These are phyloP conservation scores for Trichoderma asperelloides DNA, from an alignment of 495 filamentous ascomycete species.

Conservation along the genomic window DNA sequence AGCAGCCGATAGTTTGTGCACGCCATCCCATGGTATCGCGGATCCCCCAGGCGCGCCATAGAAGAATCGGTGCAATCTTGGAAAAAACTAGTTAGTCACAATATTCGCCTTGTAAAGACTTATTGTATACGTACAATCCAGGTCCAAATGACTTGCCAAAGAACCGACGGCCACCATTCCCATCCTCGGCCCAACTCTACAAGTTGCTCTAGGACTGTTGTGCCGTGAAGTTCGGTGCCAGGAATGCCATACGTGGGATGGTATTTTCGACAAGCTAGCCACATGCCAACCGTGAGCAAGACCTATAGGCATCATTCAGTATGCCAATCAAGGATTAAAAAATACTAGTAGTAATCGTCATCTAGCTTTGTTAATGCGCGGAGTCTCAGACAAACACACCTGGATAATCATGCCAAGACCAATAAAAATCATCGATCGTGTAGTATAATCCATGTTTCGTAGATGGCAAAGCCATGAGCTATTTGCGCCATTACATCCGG, in stretches of 20 bases:
- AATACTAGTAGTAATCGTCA: neutral
- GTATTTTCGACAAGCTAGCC: constrained; percentile 49
- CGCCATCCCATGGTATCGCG: constrained; percentile 53
- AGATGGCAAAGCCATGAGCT: constrained; percentile 21
- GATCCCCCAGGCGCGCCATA: constrained; percentile 29
- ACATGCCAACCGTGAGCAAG: constrained; percentile 47
- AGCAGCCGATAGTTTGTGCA: constrained; percentile 45
- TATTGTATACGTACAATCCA: constrained; percentile 44
- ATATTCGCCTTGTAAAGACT: constrained; percentile 18
- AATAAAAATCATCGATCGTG: constrained; percentile 30
- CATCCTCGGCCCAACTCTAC: constrained; percentile 33
- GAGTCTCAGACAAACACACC: constrained; percentile 19
- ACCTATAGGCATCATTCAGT: constrained; percentile 25
- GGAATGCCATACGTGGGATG: constrained; percentile 27
- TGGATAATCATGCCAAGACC: constrained; percentile 36
- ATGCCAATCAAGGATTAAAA: neutral
- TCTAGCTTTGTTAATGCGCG: neutral
- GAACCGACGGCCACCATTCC: constrained; percentile 53
- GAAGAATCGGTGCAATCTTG: constrained; percentile 20
- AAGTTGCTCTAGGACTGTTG: constrained; percentile 38
- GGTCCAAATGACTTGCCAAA: constrained; percentile 49
- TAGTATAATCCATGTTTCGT: constrained; percentile 28
- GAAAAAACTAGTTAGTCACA: constrained; percentile 6
- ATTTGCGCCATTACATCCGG: constrained; percentile 17
- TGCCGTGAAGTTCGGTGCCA: constrained; percentile 27